These are phyloP conservation scores for Oryza australiensis DNA, from an alignment of 176 grass and related monocot species.

Conservation along the genomic window DNA sequence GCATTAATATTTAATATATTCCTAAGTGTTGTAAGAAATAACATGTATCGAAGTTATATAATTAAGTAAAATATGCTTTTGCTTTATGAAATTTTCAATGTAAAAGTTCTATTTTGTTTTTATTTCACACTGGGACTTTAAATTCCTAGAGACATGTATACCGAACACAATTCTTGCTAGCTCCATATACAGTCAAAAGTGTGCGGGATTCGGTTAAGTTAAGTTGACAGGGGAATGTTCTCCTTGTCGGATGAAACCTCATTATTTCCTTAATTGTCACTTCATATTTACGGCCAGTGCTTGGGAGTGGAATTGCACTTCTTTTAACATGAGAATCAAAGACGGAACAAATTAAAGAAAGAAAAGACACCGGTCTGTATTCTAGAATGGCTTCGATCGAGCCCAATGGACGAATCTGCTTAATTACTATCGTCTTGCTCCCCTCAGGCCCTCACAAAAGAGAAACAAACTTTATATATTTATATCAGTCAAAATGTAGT, in stretches of 20 bases:
- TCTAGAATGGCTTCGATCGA: too few relatives aligned
- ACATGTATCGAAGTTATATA: too few relatives aligned
- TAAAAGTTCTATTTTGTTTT: too few relatives aligned
- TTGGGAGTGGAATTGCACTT: not conserved
- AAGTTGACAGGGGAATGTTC: not conserved
- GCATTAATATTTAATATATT: too few relatives aligned
- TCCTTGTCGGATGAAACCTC: slow-evolving; percentile 10
- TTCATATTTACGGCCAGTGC: not conserved
- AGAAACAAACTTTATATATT: not conserved
- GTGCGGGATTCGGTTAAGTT: not conserved
- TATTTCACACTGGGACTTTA: too few relatives aligned
- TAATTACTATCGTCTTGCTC: too few relatives aligned
- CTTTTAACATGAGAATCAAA: not conserved
- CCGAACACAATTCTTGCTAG: not conserved
- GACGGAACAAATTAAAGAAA: not conserved
- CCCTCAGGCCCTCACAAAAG: not conserved
- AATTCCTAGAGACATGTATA: too few relatives aligned
- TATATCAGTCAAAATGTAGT: not conserved
- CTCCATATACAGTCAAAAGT: not conserved
- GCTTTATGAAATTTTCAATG: too few relatives aligned
- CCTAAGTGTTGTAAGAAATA: too few relatives aligned
- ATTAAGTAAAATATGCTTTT: too few relatives aligned
- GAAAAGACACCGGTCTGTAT: not conserved
- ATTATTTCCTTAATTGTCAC: not conserved
- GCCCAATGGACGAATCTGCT: too few relatives aligned